Evolutionary conservation across 1,139 yeast genomes (phyloP), one percentile per base, ranked within the genome.

Genomic region (Nakaseomyces delphensis): DNA sequence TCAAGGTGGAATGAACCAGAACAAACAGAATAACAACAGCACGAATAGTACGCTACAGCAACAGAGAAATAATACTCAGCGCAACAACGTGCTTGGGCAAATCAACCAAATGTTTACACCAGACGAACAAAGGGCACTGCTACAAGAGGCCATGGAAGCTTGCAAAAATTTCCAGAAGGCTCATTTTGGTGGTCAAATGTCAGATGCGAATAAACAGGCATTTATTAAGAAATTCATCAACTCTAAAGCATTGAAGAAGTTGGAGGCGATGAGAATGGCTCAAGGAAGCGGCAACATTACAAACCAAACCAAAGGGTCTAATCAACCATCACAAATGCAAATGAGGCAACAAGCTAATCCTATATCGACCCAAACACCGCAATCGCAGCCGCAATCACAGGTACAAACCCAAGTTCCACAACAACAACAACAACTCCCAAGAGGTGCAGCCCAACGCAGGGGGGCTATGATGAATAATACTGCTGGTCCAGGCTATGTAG

Each of bases 211-310:
- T 36, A 52, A 52, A 40, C 60, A 56, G 36, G 54, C 47, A 40
- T 56, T 59, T 38, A 59, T 62, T 24, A 58, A 60, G 45, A 61
- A 60, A 38, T 62, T 59, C 45, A 60, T 62, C 37, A 69, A 68
- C 44, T 69, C 64, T 44, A 63, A 63, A 43, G 70, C 68, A 35
- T 59, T 68, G 39, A 67, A 64, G 44, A 68, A 66, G 47, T 51
- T 60, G 31, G 65, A 60, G 40, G 51, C 54, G 21, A 50, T 57
- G 31, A 47, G 61, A 44, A 46, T 53, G 47, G 48, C 55, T n/a
- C 61, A 56, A 42, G 46, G 43, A 43, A 48, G 45, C n/a, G 47
- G 45, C 13, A 48, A 43, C 32, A 19, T 11, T 9, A 6, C 11
- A 9, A 30, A 32, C 10, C 24, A 18, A 19, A 33, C 20, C 13